Percentiles rank a stretch among this genome's conserved stretches.
Evolutionary conservation across 1,139 yeast species (phyloP).

Genomic region (Geotrichum citri-aurantii): DNA sequence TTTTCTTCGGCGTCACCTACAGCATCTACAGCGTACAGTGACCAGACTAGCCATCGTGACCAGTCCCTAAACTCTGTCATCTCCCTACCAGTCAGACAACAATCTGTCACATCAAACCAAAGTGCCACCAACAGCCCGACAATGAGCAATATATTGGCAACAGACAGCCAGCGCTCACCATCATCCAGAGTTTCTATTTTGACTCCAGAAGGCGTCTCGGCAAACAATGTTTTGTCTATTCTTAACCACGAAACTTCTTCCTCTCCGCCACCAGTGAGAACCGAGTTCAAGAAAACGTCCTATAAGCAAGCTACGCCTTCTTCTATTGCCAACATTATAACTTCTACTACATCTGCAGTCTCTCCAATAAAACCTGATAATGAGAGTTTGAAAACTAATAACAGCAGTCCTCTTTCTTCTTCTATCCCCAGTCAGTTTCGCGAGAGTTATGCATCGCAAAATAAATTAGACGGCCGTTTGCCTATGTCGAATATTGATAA

Average conservation of each 20-base stretch:
- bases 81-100: not conserved
- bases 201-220: not conserved
- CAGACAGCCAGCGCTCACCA: not conserved
- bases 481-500: not conserved
- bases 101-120: not conserved
- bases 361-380: not conserved
- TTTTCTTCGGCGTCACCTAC: not conserved
- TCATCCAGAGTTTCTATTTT: not conserved
- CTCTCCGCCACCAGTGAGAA: not conserved
- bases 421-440: not conserved
- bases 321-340: not conserved
- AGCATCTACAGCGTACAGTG: not conserved
- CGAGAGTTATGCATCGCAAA: not conserved
- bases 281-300: not conserved
- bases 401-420: not conserved
- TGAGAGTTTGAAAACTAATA: not conserved
- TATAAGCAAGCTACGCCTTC: not conserved
- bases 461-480: not conserved
- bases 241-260: not conserved
- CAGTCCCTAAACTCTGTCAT: not conserved
- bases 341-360: not conserved
- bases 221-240: not conserved
- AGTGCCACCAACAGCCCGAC: constrained; percentile 1
- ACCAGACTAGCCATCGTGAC: not conserved
- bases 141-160: not conserved